Percentiles rank a stretch among this genome's conserved stretches.
Conservation (phyloP, 2,329 filamentous ascomycete species). For the Fusarium illudens region DNA sequence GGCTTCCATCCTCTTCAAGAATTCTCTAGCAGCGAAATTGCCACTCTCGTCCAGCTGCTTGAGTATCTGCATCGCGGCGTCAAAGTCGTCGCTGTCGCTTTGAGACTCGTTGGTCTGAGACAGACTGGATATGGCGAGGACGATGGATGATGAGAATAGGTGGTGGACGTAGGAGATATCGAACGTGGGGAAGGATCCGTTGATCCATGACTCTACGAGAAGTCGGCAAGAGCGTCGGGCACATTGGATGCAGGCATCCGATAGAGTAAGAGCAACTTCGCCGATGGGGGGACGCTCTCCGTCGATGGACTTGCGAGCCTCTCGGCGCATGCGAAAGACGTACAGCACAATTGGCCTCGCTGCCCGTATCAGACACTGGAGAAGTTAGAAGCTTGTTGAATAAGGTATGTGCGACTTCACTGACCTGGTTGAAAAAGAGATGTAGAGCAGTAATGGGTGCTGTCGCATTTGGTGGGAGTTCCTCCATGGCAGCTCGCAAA, state of each 20-base stretch:
- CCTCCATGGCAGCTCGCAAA: slow-evolving; percentile 36
- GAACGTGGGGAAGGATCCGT: slow-evolving; percentile 53
- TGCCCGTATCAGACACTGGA: slow-evolving; percentile 40
- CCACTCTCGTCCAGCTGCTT: slow-evolving; percentile 47
- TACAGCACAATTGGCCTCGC: slow-evolving; percentile 43
- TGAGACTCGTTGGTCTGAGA: slow-evolving; percentile 37
- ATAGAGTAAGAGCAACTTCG: slow-evolving; percentile 44
- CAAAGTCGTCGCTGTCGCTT: slow-evolving; percentile 48
- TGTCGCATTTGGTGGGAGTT: slow-evolving; percentile 8
- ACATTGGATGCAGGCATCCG: slow-evolving; percentile 53
- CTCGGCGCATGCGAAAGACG: slow-evolving; percentile 33
- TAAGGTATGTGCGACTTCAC: neutral
- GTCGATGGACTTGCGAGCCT: neutral
- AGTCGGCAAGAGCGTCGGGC: slow-evolving; percentile 52
- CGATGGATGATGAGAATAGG: slow-evolving; percentile 53
- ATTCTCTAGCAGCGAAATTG: slow-evolving; percentile 50
- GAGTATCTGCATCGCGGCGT: slow-evolving; percentile 47
- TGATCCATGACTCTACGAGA: slow-evolving; percentile 52
- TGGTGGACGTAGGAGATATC: slow-evolving; percentile 55
- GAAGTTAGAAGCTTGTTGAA: rapidly evolving
- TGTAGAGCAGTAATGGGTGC: slow-evolving; percentile 42
- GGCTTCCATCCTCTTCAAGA: slow-evolving; percentile 47
- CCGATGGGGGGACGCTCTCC: slow-evolving; percentile 21
- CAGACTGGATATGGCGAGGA: slow-evolving; percentile 53
- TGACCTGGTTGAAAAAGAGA: slow-evolving; percentile 38